Conservation (phyloP, 148 eudicot species). For the Heliamphora exappendiculata region DNA sequence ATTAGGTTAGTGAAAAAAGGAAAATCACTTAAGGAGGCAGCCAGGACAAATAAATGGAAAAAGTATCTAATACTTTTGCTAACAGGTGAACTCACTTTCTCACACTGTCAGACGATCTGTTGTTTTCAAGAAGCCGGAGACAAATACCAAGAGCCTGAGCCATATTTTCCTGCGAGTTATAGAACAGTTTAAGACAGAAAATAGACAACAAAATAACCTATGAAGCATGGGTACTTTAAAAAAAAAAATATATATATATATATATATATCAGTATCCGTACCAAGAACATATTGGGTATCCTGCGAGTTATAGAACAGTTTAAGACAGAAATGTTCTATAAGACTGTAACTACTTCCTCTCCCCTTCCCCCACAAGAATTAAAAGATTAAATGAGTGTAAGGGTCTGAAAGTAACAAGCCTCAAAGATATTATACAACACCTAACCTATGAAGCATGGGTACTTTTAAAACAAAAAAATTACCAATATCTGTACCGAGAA, state of each 20-base stretch:
- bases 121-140: constrained; percentile 85
- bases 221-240: too few species aligned
- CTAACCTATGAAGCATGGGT: too few species aligned
- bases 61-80: not conserved
- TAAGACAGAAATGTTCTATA: not conserved
- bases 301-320: constrained; percentile 36
- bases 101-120: constrained; percentile 90
- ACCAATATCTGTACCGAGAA: too few species aligned
- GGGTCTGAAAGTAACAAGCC: not conserved
- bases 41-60: not conserved
- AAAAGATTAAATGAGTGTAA: not conserved
- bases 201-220: too few species aligned
- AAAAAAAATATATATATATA: too few species aligned
- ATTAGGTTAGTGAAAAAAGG: not conserved
- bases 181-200: too few species aligned
- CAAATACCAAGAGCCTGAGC: constrained; percentile 92
- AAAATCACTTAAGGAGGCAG: not conserved
- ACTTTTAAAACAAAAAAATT: too few species aligned
- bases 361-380: not conserved
- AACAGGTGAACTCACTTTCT: constrained; percentile 55
- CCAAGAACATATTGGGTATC: too few species aligned
- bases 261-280: too few species aligned
- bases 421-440: too few species aligned
- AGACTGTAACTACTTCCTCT: not conserved
- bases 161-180: constrained; percentile 60